phyloP scores from a whole-genome alignment of 2,329 filamentous ascomycete species.

The Cercospora berteroae region DNA sequence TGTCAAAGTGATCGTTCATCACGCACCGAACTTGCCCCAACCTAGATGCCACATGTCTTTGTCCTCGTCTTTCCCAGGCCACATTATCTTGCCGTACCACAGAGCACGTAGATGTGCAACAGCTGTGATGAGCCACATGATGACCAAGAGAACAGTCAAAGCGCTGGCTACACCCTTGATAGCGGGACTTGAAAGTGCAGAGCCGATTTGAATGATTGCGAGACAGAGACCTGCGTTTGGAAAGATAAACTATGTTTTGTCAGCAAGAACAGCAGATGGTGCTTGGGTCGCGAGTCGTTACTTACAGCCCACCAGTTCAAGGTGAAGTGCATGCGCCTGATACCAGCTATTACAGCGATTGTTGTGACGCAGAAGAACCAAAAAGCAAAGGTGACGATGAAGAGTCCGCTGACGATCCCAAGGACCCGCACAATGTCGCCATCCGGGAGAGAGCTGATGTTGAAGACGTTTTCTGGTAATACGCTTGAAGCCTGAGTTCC shows the following conservation, averaged over 20 bases:
- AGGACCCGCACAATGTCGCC: slow-evolving; percentile 43
- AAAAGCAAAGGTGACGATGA: slow-evolving; percentile 50
- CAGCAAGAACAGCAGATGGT: background rate
- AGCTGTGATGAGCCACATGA: slow-evolving; percentile 56
- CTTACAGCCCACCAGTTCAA: slow-evolving; percentile 57
- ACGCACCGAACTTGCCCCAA: slow-evolving; percentile 19
- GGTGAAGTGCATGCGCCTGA: slow-evolving; percentile 48
- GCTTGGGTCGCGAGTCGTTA: background rate
- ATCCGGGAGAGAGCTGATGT: slow-evolving; percentile 33
- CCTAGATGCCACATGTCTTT: slow-evolving; percentile 37
- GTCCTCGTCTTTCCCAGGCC: slow-evolving; percentile 61
- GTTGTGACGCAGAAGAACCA: slow-evolving; percentile 52
- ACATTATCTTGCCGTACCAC: slow-evolving; percentile 53
- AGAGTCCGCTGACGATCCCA: slow-evolving; percentile 45
- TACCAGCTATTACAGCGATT: slow-evolving; percentile 40
- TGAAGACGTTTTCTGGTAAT: slow-evolving; percentile 38
- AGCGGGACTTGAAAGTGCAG: slow-evolving; percentile 52
- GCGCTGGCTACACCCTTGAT: slow-evolving; percentile 56
- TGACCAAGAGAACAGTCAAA: slow-evolving; percentile 56
- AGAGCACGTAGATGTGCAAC: slow-evolving; percentile 53
- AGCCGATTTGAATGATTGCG: slow-evolving; percentile 57
- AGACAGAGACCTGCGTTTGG: slow-evolving; percentile 64
- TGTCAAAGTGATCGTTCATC: background rate
- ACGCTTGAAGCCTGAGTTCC: slow-evolving; percentile 43
- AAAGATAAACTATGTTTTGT: slow-evolving; percentile 53